Evolutionary conservation across 2,329 filamentous ascomycete genomes (phyloP).

Genomic region (Neonectria faginata): DNA sequence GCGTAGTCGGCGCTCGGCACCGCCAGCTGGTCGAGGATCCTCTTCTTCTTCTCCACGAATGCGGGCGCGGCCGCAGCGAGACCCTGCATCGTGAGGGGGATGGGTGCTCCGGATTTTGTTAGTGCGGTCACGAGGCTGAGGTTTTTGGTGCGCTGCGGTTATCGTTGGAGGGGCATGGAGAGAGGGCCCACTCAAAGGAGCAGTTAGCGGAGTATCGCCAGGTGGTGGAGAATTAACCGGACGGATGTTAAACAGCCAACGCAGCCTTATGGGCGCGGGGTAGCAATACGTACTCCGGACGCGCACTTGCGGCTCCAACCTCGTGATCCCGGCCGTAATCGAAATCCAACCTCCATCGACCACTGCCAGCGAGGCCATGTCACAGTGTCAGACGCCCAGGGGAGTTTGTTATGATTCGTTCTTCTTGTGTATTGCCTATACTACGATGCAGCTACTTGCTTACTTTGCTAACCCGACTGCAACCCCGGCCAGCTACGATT

Average conservation of each 20-base stretch:
- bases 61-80: constrained; percentile 48
- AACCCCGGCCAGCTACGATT: constrained; percentile 31
- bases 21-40: constrained; percentile 77
- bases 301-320: constrained; percentile 33
- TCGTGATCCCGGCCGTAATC: constrained; percentile 38
- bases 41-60: constrained; percentile 74
- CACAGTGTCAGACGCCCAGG: constrained; percentile 12
- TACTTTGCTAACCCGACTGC: constrained; percentile 27
- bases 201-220: constrained; percentile 27
- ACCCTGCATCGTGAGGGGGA: constrained; percentile 42
- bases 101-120: constrained; percentile 33
- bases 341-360: constrained; percentile 37
- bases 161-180: constrained; percentile 23
- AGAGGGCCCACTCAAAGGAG: constrained; percentile 19
- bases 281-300: constrained; percentile 29
- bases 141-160: constrained; percentile 33
- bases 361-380: constrained; percentile 13
- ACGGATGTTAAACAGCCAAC: constrained; percentile 34
- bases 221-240: background rate
- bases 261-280: constrained; percentile 39
- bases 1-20: constrained; percentile 78
- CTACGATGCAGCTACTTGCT: constrained; percentile 25
- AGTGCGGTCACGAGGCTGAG: constrained; percentile 41
- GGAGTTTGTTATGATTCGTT: constrained; percentile 23
- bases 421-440: constrained; percentile 33